These are phyloP conservation scores for Rhizopogon roseolus DNA, from an alignment of 768 basidiomycete species.

Conservation along the genomic window DNA sequence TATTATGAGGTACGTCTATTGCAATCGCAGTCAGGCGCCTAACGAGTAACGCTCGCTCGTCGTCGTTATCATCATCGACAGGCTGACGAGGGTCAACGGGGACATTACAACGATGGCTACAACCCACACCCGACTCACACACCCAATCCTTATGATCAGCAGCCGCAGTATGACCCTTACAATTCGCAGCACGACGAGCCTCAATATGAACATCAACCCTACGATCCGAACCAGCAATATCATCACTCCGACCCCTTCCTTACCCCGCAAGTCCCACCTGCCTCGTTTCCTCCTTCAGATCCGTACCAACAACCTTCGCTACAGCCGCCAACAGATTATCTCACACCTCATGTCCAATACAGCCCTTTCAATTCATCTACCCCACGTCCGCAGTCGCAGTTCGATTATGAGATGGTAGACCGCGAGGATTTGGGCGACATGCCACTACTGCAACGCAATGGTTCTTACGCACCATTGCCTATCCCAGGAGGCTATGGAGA, in stretches of 20 bases:
- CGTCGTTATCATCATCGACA: slow-evolving; percentile 14
- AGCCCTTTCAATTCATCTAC: slow-evolving; percentile 17
- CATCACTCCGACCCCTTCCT: slow-evolving; percentile 37
- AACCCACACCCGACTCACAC: slow-evolving; percentile 39
- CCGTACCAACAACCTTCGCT: slow-evolving; percentile 22
- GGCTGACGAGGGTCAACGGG: slow-evolving; percentile 61
- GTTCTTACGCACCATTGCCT: slow-evolving; percentile 27
- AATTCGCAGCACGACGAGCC: slow-evolving; percentile 22
- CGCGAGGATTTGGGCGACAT: slow-evolving; percentile 53
- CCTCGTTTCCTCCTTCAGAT: slow-evolving; percentile 15
- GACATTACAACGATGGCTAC: slow-evolving; percentile 67
- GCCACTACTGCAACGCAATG: slow-evolving; percentile 53
- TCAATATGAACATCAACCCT: slow-evolving; percentile 28
- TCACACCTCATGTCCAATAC: slow-evolving; percentile 9
- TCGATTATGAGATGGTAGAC: slow-evolving; percentile 35
- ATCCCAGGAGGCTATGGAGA: slow-evolving; percentile 40
- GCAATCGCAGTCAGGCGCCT: background rate
- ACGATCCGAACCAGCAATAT: slow-evolving; percentile 28
- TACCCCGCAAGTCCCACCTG: slow-evolving; percentile 20
- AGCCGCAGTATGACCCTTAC: slow-evolving; percentile 23
- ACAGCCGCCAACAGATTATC: slow-evolving; percentile 10
- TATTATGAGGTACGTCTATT: slow-evolving; percentile 33
- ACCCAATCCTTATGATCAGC: slow-evolving; percentile 39
- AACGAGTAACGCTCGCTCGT: background rate
- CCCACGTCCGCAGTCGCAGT: slow-evolving; percentile 22